A percentile compares a stretch with the other conserved stretches of the same genome.
These are phyloP conservation scores for Linnemannia elongata DNA, from an alignment of 192 early-diverging fungal species.

Conservation along the genomic window DNA sequence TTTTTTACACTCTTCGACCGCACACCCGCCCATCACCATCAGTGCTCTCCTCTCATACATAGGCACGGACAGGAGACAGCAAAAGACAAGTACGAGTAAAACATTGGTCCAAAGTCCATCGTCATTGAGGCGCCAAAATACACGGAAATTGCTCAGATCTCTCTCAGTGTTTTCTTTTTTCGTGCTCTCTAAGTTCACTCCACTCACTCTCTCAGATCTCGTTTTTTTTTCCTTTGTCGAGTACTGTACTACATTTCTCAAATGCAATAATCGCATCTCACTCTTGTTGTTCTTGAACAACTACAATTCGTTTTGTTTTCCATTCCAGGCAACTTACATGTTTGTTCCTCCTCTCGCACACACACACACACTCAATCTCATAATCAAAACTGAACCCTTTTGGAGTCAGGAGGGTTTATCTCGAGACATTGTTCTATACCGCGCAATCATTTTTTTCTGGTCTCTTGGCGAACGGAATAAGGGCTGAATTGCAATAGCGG, in stretches of 20 bases:
- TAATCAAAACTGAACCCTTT: not conserved
- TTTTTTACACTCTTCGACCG: not conserved
- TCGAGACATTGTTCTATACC: not conserved
- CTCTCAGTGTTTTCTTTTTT: not conserved
- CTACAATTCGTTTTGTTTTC: not conserved
- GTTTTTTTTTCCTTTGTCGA: not conserved
- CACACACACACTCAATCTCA: not conserved
- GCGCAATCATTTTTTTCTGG: not conserved
- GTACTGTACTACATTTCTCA: not conserved
- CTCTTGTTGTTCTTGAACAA: not conserved
- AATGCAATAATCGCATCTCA: not conserved
- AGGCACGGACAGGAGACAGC: not conserved
- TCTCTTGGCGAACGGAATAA: not conserved
- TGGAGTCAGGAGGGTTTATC: conserved; percentile 3
- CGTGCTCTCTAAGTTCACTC: not conserved
- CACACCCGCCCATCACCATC: not conserved
- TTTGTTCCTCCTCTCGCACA: not conserved
- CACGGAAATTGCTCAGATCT: conserved; percentile 10
- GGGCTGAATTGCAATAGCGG: not conserved
- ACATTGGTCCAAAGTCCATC: not conserved
- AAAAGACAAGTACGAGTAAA: conserved; percentile 1
- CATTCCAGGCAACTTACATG: not conserved
- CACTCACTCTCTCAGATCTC: not conserved
- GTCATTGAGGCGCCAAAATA: not conserved
- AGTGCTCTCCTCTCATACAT: not conserved